phyloP scores from a whole-genome alignment of 306 rosid genomes.

The Acacia acuminata region DNA sequence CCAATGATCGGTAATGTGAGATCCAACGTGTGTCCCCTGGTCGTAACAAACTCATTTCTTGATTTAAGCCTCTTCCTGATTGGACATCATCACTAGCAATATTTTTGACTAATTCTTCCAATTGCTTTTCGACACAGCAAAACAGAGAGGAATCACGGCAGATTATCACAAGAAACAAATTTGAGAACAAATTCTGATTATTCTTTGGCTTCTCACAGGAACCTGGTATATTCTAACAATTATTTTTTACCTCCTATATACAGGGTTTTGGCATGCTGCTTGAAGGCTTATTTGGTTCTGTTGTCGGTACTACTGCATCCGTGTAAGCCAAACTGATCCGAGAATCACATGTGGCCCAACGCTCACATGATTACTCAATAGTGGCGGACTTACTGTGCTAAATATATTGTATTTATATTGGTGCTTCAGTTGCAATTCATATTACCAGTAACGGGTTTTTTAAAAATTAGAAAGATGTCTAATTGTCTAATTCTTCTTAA shows the following conservation, averaged over 20 bases:
- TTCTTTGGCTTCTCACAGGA: conserved; percentile 13
- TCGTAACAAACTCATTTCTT: no score
- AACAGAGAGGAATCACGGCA: no score
- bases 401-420: not conserved
- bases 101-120: no score
- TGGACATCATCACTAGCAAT: no score
- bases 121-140: no score
- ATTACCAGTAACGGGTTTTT: not conserved
- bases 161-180: no score
- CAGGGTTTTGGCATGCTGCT: conserved; percentile 82
- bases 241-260: conserved; percentile 31
- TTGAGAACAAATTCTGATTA: no score
- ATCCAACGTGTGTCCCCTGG: no score
- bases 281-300: conserved; percentile 84
- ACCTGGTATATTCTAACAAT: conserved; percentile 22
- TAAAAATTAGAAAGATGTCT: not conserved
- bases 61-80: no score
- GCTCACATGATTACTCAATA: not conserved
- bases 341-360: not conserved
- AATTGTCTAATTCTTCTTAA: not conserved
- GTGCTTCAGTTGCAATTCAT: not conserved
- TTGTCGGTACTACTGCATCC: conserved; percentile 85
- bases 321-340: conserved; percentile 62
- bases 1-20: no score
- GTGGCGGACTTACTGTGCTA: not conserved